These are phyloP conservation scores for Candida ficus DNA, from an alignment of 805 yeast genomes.

Conservation along the genomic window DNA sequence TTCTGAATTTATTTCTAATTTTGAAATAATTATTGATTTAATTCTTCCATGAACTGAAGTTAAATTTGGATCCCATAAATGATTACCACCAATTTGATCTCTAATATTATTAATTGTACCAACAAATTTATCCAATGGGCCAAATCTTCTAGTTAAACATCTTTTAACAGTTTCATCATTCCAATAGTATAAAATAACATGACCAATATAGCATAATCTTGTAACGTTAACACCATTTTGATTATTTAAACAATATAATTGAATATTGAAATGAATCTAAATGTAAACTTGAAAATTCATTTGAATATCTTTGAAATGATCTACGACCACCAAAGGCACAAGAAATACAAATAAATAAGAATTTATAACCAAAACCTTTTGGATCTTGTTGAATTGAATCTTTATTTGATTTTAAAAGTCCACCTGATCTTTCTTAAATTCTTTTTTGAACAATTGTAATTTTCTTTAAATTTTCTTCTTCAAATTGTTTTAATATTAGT, in stretches of 20 bases:
- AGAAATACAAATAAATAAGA: constrained; percentile 8
- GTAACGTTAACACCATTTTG: constrained; percentile 2
- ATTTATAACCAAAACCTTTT: constrained; percentile 8
- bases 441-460: too few species aligned
- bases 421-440: too few species aligned
- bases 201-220: constrained; percentile 8
- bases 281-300: background rate
- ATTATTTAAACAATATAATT: background rate
- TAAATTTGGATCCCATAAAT: constrained; percentile 7
- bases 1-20: background rate
- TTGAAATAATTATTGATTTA: background rate
- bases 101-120: background rate
- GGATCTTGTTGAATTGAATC: background rate
- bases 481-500: too few species aligned
- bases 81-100: constrained; percentile 5
- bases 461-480: too few species aligned
- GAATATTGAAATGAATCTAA: background rate
- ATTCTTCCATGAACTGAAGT: background rate
- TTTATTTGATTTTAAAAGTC: background rate
- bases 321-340: constrained; percentile 15
- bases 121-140: constrained; percentile 4
- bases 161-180: background rate
- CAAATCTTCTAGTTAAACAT: constrained; percentile 4
- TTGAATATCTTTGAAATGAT: constrained; percentile 2
- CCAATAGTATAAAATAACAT: constrained; percentile 9